A percentile compares a stretch with the other conserved stretches of the same genome.
Conservation (phyloP, 768 basidiomycete genomes). For the Trametes punicea region DNA sequence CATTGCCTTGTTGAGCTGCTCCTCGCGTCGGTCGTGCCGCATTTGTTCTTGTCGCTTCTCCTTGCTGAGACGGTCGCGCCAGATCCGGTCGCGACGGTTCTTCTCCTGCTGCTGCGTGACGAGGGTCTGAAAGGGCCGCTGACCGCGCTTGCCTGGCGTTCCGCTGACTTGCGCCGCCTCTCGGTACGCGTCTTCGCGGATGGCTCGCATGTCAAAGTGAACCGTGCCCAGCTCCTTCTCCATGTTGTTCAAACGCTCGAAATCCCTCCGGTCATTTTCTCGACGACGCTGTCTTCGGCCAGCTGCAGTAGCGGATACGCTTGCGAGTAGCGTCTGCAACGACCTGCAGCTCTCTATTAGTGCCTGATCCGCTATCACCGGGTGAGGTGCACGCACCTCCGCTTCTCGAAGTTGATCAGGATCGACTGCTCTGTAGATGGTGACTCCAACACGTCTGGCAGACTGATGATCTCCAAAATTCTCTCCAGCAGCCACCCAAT, state of each 20-base stretch:
- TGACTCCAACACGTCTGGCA: constrained; percentile 65
- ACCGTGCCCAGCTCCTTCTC: constrained; percentile 61
- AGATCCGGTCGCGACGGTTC: constrained; percentile 68
- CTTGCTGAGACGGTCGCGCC: constrained; percentile 66
- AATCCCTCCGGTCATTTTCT: constrained; percentile 60
- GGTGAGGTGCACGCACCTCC: constrained; percentile 49
- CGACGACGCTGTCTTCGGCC: constrained; percentile 46
- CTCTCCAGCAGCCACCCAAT: constrained; percentile 83
- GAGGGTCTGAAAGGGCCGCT: constrained; percentile 65
- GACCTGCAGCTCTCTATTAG: constrained; percentile 42
- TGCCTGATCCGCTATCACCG: neutral
- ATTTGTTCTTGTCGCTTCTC: constrained; percentile 77
- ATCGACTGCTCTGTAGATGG: constrained; percentile 49
- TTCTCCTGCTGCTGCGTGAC: constrained; percentile 74
- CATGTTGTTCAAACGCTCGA: constrained; percentile 73
- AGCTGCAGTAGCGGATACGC: constrained; percentile 41
- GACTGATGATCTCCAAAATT: constrained; percentile 73
- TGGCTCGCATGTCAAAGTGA: constrained; percentile 66
- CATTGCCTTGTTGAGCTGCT: constrained; percentile 74
- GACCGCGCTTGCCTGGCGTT: constrained; percentile 46
- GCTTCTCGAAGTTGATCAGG: constrained; percentile 79
- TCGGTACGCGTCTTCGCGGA: constrained; percentile 72
- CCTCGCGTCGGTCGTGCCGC: constrained; percentile 69
- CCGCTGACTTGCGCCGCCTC: constrained; percentile 52
- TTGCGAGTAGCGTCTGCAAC: constrained; percentile 60